Conservation (phyloP, 2,329 filamentous ascomycete genomes). For the Monilinia vaccinii-corymbosi region DNA sequence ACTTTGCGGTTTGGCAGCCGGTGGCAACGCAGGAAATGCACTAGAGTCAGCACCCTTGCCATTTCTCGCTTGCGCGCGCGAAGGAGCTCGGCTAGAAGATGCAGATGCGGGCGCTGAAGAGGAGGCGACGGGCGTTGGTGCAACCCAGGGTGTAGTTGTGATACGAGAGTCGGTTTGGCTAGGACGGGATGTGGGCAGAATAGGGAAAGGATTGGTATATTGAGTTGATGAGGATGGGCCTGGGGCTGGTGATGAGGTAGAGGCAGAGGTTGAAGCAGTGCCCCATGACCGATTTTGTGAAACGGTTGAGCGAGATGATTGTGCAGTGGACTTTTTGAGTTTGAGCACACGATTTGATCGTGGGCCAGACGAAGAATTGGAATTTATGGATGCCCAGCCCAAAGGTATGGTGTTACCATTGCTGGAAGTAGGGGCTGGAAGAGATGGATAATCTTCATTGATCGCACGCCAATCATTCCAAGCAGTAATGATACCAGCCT, state of each 20-base stretch:
- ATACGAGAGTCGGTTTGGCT: conserved; percentile 21
- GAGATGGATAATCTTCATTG: conserved; percentile 87
- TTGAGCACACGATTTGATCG: conserved; percentile 50
- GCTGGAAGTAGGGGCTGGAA: conserved; percentile 64
- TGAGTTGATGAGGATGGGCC: conserved; percentile 28
- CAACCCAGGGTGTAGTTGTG: conserved; percentile 29
- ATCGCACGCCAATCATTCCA: conserved; percentile 96
- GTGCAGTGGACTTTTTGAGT: conserved; percentile 59
- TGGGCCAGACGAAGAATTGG: conserved; percentile 14
- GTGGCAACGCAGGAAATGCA: conserved; percentile 74
- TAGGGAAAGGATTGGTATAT: conserved; percentile 37
- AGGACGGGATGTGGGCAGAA: conserved; percentile 29
- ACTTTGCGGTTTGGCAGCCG: conserved; percentile 59
- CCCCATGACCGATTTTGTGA: conserved; percentile 49
- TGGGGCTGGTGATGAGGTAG: conserved; percentile 8
- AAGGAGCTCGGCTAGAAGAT: conserved; percentile 14
- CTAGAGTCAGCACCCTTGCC: conserved; percentile 34
- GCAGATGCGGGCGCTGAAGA: conserved; percentile 22
- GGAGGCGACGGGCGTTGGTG: conserved; percentile 29
- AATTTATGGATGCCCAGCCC: conserved; percentile 25
- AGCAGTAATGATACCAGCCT: conserved; percentile 63
- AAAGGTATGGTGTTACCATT: conserved; percentile 26
- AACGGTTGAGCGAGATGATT: conserved; percentile 53
- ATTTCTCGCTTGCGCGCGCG: conserved; percentile 2
- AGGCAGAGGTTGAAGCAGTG: conserved; percentile 26